Evolutionary conservation across 768 basidiomycete species (phyloP).

Genomic region (Xerocomellus chrysenteron): DNA sequence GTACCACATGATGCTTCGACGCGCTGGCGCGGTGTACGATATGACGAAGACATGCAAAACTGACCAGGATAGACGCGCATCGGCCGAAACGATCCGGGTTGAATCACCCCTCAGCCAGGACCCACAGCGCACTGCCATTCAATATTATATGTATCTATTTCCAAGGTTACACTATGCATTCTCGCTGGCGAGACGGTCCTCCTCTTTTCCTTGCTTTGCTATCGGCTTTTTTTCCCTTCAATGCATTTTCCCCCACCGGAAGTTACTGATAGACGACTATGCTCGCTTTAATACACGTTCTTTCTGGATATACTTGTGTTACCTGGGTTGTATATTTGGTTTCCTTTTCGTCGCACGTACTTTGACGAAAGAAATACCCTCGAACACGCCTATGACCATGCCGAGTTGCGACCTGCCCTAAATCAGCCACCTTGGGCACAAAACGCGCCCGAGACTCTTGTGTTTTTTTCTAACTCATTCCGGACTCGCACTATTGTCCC

Average conservation of each 20-base stretch:
- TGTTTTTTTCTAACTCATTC: conserved; percentile 25
- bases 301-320: conserved; percentile 12
- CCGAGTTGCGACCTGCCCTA: conserved; percentile 18
- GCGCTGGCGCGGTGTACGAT: conserved; percentile 26
- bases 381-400: not conserved
- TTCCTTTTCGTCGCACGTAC: not conserved
- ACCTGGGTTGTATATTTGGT: not conserved
- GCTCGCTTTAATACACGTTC: conserved; percentile 25
- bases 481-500: conserved; percentile 40
- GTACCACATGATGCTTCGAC: conserved; percentile 4
- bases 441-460: not conserved
- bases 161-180: not conserved
- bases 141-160: conserved; percentile 3
- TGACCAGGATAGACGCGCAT: not conserved
- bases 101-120: not conserved
- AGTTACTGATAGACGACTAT: conserved; percentile 10
- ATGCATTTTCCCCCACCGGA: not conserved
- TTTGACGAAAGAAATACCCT: not conserved
- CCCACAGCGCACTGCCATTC: not conserved
- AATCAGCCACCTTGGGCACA: not conserved
- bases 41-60: conserved; percentile 5
- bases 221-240: not conserved
- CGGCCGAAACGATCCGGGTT: not conserved
- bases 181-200: conserved; percentile 5
- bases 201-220: not conserved